Base-by-base conservation (phyloP, 2,329 filamentous ascomycete species). In the Epichloe baconii region DNA sequence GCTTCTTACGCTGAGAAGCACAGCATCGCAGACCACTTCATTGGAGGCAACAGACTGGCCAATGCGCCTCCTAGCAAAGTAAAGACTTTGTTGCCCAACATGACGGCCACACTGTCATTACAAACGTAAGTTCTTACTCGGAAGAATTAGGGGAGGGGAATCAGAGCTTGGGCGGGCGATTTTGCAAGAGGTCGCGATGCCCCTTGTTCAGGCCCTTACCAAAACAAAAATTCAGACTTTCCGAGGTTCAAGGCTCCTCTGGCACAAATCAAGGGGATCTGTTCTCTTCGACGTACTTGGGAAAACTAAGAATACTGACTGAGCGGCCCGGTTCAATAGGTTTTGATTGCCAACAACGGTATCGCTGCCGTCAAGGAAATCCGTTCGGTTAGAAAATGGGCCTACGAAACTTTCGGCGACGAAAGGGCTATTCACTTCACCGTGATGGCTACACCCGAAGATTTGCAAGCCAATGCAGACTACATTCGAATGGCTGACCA, bases 401-500 rank as follows among this genome's bases (percentile, higher is more conserved):
- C 93, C 55, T 98, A 98, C 82, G 93, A 98, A 74, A 95, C 88
- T 7, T 98, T 98, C 67, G 91, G 93, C 73, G 90, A 98, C 72
- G 93, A 98, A 77, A 82, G 86, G 65, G 93, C 91, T 62, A 96
- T 98, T 66, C 90, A 97, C 68, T 98, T 98, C 75, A 98, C 93
- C 56, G 93, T 98, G 67, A 98, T 98, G 93, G 93, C 93, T 61
- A 98, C 93, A 40, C 93, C 93, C 47, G 93, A 98, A 73, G 93
- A 98, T 83, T 72, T 98, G 66, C 82, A 85, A 68, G 93, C 93
- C 67, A 98, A 98, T 69, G 93, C 93, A 60, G 93, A 98, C 72
- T 98, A 98, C 74, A 98, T 98, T 68, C 83, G 93, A 68, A 97
- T 98, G 93, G 93, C 93, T 36, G 93, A 98, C 72, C 88, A 96